A percentile compares a stretch with the other conserved stretches of the same genome.
Evolutionary conservation across 352 stramenopile genomes (phyloP).

Genomic region (Pythium oligandrum): DNA sequence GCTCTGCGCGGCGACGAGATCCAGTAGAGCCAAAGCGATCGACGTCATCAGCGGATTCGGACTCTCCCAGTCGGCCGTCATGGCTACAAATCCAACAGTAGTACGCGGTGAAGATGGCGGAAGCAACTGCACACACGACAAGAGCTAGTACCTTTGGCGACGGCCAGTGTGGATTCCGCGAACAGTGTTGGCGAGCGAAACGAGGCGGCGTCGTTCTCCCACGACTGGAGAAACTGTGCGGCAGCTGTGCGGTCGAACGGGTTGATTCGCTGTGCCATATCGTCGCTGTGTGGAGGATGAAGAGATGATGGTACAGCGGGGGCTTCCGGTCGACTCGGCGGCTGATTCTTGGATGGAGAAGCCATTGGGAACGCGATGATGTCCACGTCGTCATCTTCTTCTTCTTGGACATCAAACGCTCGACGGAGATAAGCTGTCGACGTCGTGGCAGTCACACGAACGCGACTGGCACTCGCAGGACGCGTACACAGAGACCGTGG

Average conservation of each 20-base stretch:
- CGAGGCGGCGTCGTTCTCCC: constrained; percentile 34
- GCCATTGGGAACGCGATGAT: constrained; percentile 11
- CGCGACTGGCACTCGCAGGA: constrained; percentile 33
- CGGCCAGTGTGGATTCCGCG: constrained; percentile 52
- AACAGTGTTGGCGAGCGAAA: constrained; percentile 63
- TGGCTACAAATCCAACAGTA: neutral
- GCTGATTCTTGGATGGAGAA: too few relatives aligned
- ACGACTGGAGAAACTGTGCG: constrained; percentile 53
- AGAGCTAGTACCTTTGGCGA: constrained; percentile 37
- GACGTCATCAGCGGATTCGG: neutral
- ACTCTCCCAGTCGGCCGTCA: neutral
- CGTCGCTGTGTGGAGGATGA: too few relatives aligned
- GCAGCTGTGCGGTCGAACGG: constrained; percentile 12
- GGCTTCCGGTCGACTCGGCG: too few relatives aligned
- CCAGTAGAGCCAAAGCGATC: neutral
- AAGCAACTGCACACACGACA: constrained; percentile 41
- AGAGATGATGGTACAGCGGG: too few relatives aligned
- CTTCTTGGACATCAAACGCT: constrained; percentile 5
- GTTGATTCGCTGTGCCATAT: neutral
- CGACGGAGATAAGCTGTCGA: neutral
- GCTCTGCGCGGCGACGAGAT: too few relatives aligned
- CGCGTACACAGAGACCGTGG: constrained; percentile 15
- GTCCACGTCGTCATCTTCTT: constrained; percentile 15
- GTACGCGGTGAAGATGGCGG: constrained; percentile 13
- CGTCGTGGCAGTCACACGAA: constrained; percentile 12